A percentile compares a stretch with the other conserved stretches of the same genome.
These are phyloP conservation scores for Spinacia oleracea DNA, from an alignment of 179 eudicot species.

Conservation along the genomic window DNA sequence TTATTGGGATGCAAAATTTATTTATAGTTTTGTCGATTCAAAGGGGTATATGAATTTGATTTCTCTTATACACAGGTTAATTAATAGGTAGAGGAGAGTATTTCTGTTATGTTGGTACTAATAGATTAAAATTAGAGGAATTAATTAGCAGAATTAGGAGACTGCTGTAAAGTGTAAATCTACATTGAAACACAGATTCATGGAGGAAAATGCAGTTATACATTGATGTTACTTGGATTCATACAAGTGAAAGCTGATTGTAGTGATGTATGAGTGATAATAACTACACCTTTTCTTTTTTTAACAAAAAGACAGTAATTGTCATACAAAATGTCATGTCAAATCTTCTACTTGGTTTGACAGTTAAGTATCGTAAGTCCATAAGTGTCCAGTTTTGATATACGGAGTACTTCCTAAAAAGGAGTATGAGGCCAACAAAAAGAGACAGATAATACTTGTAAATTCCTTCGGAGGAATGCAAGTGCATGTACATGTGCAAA, in stretches of 20 bases:
- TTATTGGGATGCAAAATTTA: conserved; percentile 7
- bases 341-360: too few relatives aligned
- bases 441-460: too few relatives aligned
- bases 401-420: too few relatives aligned
- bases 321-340: too few relatives aligned
- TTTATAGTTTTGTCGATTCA: neutral
- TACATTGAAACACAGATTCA: neutral
- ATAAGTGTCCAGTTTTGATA: too few relatives aligned
- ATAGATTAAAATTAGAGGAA: conserved; percentile 2
- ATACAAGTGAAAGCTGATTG: neutral
- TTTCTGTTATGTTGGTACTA: neutral
- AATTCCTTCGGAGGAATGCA: too few relatives aligned
- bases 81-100: conserved; percentile 24
- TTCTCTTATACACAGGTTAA: conserved; percentile 18
- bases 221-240: neutral
- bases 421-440: too few relatives aligned
- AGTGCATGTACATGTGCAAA: too few relatives aligned
- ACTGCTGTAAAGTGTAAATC: conserved; percentile 29
- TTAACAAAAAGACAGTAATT: too few relatives aligned
- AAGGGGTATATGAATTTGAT: conserved; percentile 5
- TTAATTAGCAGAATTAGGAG: conserved; percentile 24
- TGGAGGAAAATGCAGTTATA: neutral
- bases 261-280: neutral
- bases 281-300: too few relatives aligned
- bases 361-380: too few relatives aligned